Evolutionary conservation across 139 green algal species (phyloP).

Genomic region (Monoraphidium neglectum): DNA sequence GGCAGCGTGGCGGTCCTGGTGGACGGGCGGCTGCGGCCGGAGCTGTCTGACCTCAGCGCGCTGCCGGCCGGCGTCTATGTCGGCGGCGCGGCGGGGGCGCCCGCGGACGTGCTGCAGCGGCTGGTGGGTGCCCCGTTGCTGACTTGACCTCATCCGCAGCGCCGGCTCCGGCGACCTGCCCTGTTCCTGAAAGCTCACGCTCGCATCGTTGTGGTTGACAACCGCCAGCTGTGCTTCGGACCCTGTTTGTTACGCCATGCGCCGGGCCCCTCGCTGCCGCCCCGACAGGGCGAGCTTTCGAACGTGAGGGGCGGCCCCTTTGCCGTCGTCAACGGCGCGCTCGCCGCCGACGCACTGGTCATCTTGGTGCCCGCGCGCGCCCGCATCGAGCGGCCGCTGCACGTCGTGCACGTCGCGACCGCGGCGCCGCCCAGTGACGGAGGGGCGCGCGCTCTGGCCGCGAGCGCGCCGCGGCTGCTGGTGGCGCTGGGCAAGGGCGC

Average conservation of each 20-base stretch:
- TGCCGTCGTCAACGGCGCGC: constrained; percentile 72
- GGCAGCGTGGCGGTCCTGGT: constrained; percentile 21
- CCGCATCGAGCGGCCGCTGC: constrained; percentile 53
- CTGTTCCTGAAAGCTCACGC: no score
- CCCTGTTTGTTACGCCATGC: no score
- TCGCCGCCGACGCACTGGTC: constrained; percentile 65
- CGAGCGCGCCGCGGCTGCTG: constrained; percentile 65
- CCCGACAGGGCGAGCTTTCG: constrained; percentile 54
- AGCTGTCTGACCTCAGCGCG: constrained; percentile 41
- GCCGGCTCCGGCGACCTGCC: no score
- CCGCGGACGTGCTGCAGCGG: constrained; percentile 31
- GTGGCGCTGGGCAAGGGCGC: constrained; percentile 54
- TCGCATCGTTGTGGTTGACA: no score
- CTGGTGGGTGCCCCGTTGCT: constrained; percentile 50
- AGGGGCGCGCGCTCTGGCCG: background rate
- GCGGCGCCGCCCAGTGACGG: constrained; percentile 5
- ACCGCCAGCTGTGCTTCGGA: no score
- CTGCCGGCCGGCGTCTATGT: constrained; percentile 65
- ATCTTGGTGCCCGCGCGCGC: constrained; percentile 54
- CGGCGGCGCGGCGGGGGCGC: constrained; percentile 59
- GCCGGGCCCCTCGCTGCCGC: no score
- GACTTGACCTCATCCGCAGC: no score
- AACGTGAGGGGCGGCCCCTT: constrained; percentile 66
- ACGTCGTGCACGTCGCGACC: constrained; percentile 30
- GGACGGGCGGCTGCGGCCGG: constrained; percentile 55